phyloP scores from a whole-genome alignment of 2,329 filamentous ascomycete genomes.

The Ophiocordyceps sinensis region DNA sequence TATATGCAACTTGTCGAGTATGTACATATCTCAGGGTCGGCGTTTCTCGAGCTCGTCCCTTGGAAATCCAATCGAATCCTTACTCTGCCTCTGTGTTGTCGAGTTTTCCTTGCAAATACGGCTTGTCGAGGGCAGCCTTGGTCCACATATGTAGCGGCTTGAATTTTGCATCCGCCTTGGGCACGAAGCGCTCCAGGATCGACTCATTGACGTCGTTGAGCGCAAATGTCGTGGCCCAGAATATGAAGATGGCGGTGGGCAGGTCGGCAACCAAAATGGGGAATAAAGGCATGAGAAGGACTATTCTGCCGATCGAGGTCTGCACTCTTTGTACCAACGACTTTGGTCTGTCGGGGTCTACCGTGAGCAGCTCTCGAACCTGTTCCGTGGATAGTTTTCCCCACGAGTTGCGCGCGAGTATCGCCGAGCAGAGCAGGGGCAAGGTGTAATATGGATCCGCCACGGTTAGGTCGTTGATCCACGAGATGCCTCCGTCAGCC shows the following conservation, averaged over 20 bases:
- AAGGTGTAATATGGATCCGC: slow-evolving; percentile 36
- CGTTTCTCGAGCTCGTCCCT: no score
- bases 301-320: slow-evolving; percentile 14
- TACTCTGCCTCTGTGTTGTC: neutral
- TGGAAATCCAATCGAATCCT: neutral
- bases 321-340: slow-evolving; percentile 9
- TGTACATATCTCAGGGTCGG: slow-evolving; percentile 2
- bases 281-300: slow-evolving; percentile 17
- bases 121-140: neutral
- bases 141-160: neutral
- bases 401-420: slow-evolving; percentile 16
- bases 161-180: slow-evolving; percentile 7
- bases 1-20: slow-evolving; percentile 4
- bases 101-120: slow-evolving; percentile 9
- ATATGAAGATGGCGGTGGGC: slow-evolving; percentile 25
- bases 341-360: slow-evolving; percentile 6
- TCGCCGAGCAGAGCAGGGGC: slow-evolving; percentile 21
- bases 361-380: slow-evolving; percentile 11
- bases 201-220: slow-evolving; percentile 18
- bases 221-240: slow-evolving; percentile 22
- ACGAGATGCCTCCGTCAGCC: slow-evolving; percentile 35
- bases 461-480: slow-evolving; percentile 39
- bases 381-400: slow-evolving; percentile 13
- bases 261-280: slow-evolving; percentile 20
- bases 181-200: slow-evolving; percentile 12